Evolutionary conservation across 176 grass and related monocot species (phyloP).

Genomic region (Oryza coarctata): DNA sequence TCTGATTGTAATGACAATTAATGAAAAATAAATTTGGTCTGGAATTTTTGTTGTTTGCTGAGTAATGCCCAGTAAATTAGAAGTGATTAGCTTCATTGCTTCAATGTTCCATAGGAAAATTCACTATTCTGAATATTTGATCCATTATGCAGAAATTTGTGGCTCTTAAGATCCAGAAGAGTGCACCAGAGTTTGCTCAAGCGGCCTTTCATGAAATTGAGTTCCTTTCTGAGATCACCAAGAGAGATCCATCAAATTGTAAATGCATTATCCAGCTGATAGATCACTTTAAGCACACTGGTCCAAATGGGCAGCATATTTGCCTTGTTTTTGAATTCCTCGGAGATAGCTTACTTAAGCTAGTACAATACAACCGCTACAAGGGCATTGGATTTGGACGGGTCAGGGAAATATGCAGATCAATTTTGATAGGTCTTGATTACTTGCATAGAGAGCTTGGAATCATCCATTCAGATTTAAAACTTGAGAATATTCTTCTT

Average conservation of each 20-base stretch:
- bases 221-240: conserved; percentile 73
- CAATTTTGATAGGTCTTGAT: conserved; percentile 89
- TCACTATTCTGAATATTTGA: not conserved
- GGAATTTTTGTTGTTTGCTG: not conserved
- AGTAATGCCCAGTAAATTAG: not conserved
- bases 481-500: conserved; percentile 91
- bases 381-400: conserved; percentile 79
- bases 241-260: conserved; percentile 62
- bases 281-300: conserved; percentile 89
- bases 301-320: conserved; percentile 92
- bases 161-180: conserved; percentile 98
- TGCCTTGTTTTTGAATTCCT: conserved; percentile 96
- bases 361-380: conserved; percentile 89
- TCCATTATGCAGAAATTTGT: conserved; percentile 74
- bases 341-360: conserved; percentile 91
- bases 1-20: not conserved
- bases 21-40: not conserved
- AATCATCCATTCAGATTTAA: conserved; percentile 93
- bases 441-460: conserved; percentile 88
- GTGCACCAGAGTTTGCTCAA: conserved; percentile 83
- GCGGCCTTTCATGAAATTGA: conserved; percentile 96
- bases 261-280: conserved; percentile 83
- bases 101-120: not conserved
- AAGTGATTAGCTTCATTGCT: not conserved
- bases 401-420: conserved; percentile 78